These are phyloP conservation scores for Ogataea naganishii DNA, from an alignment of 805 yeast species.

Conservation along the genomic window DNA sequence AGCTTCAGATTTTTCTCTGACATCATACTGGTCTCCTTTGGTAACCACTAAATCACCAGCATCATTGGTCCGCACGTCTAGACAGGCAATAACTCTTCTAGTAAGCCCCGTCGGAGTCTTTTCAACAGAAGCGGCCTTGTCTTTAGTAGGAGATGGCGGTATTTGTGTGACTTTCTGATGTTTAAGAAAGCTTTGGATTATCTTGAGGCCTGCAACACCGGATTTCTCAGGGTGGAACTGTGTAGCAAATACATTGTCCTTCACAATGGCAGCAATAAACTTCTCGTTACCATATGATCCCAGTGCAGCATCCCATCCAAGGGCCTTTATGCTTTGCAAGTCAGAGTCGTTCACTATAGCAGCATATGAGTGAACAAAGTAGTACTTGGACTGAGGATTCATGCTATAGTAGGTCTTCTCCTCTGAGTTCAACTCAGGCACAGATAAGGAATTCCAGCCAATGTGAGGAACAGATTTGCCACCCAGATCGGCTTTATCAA, in stretches of 20 bases:
- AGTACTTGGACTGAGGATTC: constrained; percentile 62
- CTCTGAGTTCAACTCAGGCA: constrained; percentile 10
- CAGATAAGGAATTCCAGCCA: constrained; percentile 69
- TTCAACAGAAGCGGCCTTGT: constrained; percentile 10
- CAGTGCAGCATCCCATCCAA: constrained; percentile 70
- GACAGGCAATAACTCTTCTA: constrained; percentile 88
- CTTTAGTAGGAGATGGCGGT: constrained; percentile 3
- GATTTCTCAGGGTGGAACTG: constrained; percentile 99
- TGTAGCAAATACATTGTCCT: constrained; percentile 81
- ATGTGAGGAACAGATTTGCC: constrained; percentile 88
- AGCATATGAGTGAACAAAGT: constrained; percentile 94
- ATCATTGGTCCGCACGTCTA: constrained; percentile 95
- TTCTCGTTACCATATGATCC: constrained; percentile 70
- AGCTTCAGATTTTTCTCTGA: constrained; percentile 57
- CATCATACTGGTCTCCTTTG: constrained; percentile 98
- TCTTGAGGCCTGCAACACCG: constrained; percentile 79
- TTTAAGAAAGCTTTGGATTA: constrained; percentile 64
- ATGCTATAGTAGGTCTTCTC: constrained; percentile 46
- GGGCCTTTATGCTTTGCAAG: constrained; percentile 18
- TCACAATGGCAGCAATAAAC: constrained; percentile 75
- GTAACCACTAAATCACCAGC: constrained; percentile 94
- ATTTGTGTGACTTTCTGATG: constrained; percentile 26
- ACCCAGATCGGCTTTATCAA: constrained; percentile 34
- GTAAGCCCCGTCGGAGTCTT: constrained; percentile 53
- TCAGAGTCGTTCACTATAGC: constrained; percentile 43